These are phyloP conservation scores for Phytophthora pistaciae DNA, from an alignment of 352 stramenopile genomes.

Conservation along the genomic window DNA sequence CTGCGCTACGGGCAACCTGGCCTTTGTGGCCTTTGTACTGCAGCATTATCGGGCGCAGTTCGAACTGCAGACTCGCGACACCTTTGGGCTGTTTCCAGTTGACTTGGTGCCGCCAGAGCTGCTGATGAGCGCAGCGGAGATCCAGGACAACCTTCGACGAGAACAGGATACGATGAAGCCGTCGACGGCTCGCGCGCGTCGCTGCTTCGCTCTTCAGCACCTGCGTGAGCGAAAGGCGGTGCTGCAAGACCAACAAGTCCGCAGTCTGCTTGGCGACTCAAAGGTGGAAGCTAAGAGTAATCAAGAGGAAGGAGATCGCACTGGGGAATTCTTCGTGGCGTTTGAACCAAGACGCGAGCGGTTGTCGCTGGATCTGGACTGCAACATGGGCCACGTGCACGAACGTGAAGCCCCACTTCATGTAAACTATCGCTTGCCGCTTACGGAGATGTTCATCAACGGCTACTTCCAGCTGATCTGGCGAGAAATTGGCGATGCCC, in stretches of 20 bases:
- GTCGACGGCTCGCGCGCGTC: slow-evolving; percentile 33
- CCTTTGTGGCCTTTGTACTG: slow-evolving; percentile 64
- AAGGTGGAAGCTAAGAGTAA: slow-evolving; percentile 15
- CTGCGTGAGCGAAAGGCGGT: slow-evolving; percentile 46
- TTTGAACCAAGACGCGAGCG: slow-evolving; percentile 56
- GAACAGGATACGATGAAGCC: background rate
- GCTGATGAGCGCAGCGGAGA: slow-evolving; percentile 36
- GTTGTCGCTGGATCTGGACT: slow-evolving; percentile 33
- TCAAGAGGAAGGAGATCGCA: slow-evolving; percentile 18
- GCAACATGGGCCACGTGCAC: slow-evolving; percentile 51
- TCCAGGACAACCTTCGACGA: slow-evolving; percentile 24
- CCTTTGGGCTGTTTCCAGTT: slow-evolving; percentile 59
- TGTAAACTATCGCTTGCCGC: slow-evolving; percentile 58
- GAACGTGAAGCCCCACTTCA: slow-evolving; percentile 45
- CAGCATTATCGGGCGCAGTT: slow-evolving; percentile 43
- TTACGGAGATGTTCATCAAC: slow-evolving; percentile 48
- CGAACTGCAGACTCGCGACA: slow-evolving; percentile 49
- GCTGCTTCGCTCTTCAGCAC: slow-evolving; percentile 42
- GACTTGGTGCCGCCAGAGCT: slow-evolving; percentile 68
- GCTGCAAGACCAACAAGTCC: slow-evolving; percentile 31
- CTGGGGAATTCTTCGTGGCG: slow-evolving; percentile 44
- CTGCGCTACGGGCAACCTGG: slow-evolving; percentile 67
- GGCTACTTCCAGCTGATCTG: slow-evolving; percentile 82
- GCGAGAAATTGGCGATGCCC: slow-evolving; percentile 49
- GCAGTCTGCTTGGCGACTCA: slow-evolving; percentile 1